Percentiles rank a stretch among this genome's conserved stretches.
Conservation (phyloP, 108 stramenopile genomes). For the Fistulifera pelliculosa region DNA sequence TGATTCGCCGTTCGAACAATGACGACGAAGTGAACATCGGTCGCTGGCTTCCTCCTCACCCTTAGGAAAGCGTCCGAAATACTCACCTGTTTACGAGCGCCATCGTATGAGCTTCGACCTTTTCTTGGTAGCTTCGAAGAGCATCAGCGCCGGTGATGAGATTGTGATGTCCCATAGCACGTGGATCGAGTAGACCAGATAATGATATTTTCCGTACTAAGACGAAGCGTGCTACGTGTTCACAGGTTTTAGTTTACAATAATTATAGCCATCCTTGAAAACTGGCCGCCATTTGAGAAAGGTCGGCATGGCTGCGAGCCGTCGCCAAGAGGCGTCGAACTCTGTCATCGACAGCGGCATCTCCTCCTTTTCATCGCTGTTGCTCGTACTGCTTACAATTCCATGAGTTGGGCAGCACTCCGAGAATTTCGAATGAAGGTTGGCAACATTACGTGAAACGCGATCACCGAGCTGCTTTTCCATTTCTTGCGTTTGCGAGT, state of each 20-base stretch:
- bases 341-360: constrained; percentile 46
- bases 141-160: constrained; percentile 54
- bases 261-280: constrained; percentile 67
- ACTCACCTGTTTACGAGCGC: constrained; percentile 79
- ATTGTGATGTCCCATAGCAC: constrained; percentile 25
- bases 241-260: too few species aligned
- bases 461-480: constrained; percentile 71
- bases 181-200: constrained; percentile 14
- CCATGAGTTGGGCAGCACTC: constrained; percentile 37
- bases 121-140: constrained; percentile 69
- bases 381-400: constrained; percentile 14
- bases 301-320: constrained; percentile 45
- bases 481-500: constrained; percentile 70
- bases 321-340: constrained; percentile 45
- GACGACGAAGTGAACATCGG: constrained; percentile 57
- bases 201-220: too few species aligned
- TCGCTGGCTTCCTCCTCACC: constrained; percentile 71
- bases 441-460: constrained; percentile 58
- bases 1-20: constrained; percentile 44
- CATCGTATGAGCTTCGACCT: constrained; percentile 72
- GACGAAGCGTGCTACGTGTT: too few species aligned
- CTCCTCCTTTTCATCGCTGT: neutral
- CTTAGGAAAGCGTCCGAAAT: constrained; percentile 55
- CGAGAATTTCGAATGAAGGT: constrained; percentile 42
- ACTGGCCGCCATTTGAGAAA: constrained; percentile 54